Conservation (phyloP, 2,329 filamentous ascomycete species). For the Aureobasidium sp. region DNA sequence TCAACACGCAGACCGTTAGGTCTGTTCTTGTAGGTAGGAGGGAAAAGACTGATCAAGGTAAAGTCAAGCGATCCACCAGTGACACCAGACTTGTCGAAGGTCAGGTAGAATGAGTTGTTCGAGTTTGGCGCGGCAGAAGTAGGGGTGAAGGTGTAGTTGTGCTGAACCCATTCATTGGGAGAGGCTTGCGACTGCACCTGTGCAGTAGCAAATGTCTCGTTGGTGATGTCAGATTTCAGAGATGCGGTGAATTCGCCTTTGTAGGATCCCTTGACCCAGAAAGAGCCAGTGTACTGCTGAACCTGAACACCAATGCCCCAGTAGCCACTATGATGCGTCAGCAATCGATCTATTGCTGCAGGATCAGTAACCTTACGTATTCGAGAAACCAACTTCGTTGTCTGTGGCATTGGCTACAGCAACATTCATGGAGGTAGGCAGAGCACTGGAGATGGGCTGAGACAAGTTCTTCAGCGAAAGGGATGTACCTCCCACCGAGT, state of each 20-base stretch:
- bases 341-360: neutral
- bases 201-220: slow-evolving; percentile 17
- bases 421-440: slow-evolving; percentile 46
- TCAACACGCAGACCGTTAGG: slow-evolving; percentile 52
- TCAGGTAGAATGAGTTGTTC: slow-evolving; percentile 43
- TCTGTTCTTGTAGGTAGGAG: slow-evolving; percentile 52
- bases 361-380: slow-evolving; percentile 34
- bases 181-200: slow-evolving; percentile 7
- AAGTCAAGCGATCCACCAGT: slow-evolving; percentile 46
- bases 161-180: slow-evolving; percentile 19
- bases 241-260: slow-evolving; percentile 25
- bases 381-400: slow-evolving; percentile 35
- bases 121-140: slow-evolving; percentile 25
- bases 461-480: slow-evolving; percentile 43
- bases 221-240: slow-evolving; percentile 19
- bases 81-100: slow-evolving; percentile 42
- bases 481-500: slow-evolving; percentile 46
- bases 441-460: slow-evolving; percentile 45
- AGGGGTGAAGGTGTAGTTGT: slow-evolving; percentile 26
- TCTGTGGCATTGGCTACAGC: slow-evolving; percentile 31
- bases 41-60: slow-evolving; percentile 54
- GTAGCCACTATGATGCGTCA: slow-evolving; percentile 19
- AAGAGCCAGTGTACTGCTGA: slow-evolving; percentile 29
- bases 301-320: slow-evolving; percentile 28
- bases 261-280: slow-evolving; percentile 29